Conservation (phyloP, 1,284 basidiomycete species). For the Puccinia novopanici region DNA sequence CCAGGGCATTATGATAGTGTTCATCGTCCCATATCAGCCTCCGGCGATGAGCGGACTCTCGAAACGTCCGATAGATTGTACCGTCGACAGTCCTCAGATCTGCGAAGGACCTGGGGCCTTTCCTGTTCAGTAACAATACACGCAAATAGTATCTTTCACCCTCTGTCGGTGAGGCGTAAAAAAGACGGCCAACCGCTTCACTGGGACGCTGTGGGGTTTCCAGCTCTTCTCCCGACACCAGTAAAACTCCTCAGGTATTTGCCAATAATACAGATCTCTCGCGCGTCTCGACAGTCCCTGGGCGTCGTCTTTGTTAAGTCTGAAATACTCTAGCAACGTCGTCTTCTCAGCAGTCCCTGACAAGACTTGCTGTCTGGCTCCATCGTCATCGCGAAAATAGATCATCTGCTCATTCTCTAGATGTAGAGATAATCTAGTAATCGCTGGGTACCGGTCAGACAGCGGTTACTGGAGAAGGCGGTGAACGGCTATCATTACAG, state of each 20-base stretch:
- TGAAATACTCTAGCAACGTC: slow-evolving; percentile 6
- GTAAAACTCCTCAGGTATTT: slow-evolving; percentile 12
- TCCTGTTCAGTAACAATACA: background rate
- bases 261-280: too few relatives aligned
- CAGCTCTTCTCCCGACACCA: background rate
- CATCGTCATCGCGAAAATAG: background rate
- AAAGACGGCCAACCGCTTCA: background rate
- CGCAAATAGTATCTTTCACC: slow-evolving; percentile 29
- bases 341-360: background rate
- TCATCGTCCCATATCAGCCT: background rate
- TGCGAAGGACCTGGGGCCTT: background rate
- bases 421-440: background rate
- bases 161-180: background rate
- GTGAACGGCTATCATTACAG: slow-evolving; percentile 58
- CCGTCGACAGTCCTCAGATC: background rate
- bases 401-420: too few relatives aligned
- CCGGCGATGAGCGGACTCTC: background rate
- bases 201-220: background rate
- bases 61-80: background rate
- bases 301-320: background rate
- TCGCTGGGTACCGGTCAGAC: slow-evolving; percentile 53
- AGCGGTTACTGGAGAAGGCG: slow-evolving; percentile 59
- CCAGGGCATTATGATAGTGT: background rate
- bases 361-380: background rate
- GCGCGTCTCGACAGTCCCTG: background rate